A percentile compares a stretch with the other conserved stretches of the same genome.
phyloP scores from a whole-genome alignment of 495 filamentous ascomycete species.

The Xylaria venustula region DNA sequence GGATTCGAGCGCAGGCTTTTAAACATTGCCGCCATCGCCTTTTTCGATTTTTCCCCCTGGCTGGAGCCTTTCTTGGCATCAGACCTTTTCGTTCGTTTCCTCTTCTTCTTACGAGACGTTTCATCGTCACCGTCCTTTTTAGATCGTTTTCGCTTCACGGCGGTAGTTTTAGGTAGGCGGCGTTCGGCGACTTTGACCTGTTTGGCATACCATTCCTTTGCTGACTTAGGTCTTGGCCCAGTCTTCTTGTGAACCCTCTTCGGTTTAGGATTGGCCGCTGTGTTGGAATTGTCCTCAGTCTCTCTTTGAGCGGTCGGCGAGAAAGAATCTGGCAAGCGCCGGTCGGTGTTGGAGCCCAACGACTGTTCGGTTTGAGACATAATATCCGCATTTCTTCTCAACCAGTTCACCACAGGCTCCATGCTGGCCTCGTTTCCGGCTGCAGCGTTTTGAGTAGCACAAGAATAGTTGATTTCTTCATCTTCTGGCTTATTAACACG shows the following conservation, averaged over 20 bases:
- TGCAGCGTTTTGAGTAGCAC: too few relatives aligned
- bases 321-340: too few relatives aligned
- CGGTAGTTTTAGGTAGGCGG: neutral
- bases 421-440: too few relatives aligned
- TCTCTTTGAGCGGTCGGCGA: neutral
- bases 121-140: neutral
- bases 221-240: neutral
- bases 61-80: neutral
- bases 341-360: too few relatives aligned
- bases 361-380: too few relatives aligned
- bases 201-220: neutral
- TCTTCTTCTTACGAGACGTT: neutral
- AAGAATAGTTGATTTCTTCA: too few relatives aligned
- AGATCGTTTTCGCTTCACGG: neutral
- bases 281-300: neutral
- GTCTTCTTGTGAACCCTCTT: neutral
- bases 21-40: neutral
- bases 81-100: neutral
- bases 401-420: too few relatives aligned
- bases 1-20: neutral
- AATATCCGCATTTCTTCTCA: too few relatives aligned
- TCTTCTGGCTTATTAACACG: too few relatives aligned
- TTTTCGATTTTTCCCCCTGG: neutral
- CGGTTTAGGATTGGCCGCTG: too few relatives aligned
- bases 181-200: neutral